Percentiles rank a stretch among this genome's conserved stretches.
Evolutionary conservation across 371 early-diverging fungal genomes (phyloP).

Genomic region (Apophysomyces ossiformis): DNA sequence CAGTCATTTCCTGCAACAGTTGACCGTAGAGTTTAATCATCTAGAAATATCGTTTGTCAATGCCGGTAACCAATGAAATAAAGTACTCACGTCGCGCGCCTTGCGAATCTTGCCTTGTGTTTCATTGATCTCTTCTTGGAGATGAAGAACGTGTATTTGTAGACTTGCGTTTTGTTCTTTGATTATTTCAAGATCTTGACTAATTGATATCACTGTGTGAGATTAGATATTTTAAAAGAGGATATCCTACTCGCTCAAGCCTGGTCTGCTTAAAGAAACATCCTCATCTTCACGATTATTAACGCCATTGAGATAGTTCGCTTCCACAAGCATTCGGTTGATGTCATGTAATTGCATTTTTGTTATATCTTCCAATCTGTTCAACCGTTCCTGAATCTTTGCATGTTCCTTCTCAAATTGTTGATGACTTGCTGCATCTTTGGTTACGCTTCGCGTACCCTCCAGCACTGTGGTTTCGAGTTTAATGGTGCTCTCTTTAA

Average conservation of each 20-base stretch:
- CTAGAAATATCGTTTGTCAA: slow-evolving; percentile 13
- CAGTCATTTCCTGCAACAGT: slow-evolving; percentile 53
- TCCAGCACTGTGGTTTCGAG: slow-evolving; percentile 40
- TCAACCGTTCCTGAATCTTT: slow-evolving; percentile 65
- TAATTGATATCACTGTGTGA: slow-evolving; percentile 5
- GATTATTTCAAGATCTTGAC: slow-evolving; percentile 57
- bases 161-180: slow-evolving; percentile 66
- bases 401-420: slow-evolving; percentile 58
- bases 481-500: slow-evolving; percentile 38
- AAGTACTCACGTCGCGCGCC: slow-evolving; percentile 69
- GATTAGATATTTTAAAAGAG: neutral
- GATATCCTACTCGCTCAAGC: slow-evolving; percentile 45
- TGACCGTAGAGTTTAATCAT: slow-evolving; percentile 65
- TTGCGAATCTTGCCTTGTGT: slow-evolving; percentile 71
- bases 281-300: slow-evolving; percentile 37
- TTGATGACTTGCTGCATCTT: slow-evolving; percentile 32
- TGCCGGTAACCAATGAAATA: neutral
- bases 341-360: slow-evolving; percentile 69
- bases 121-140: slow-evolving; percentile 76
- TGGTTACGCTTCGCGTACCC: slow-evolving; percentile 43
- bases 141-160: slow-evolving; percentile 60
- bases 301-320: slow-evolving; percentile 53
- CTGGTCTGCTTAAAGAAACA: slow-evolving; percentile 36
- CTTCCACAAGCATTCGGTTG: slow-evolving; percentile 71
- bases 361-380: slow-evolving; percentile 64